These are phyloP conservation scores for Penicillium janthinellum DNA, from an alignment of 2,329 filamentous ascomycete species.

Conservation along the genomic window DNA sequence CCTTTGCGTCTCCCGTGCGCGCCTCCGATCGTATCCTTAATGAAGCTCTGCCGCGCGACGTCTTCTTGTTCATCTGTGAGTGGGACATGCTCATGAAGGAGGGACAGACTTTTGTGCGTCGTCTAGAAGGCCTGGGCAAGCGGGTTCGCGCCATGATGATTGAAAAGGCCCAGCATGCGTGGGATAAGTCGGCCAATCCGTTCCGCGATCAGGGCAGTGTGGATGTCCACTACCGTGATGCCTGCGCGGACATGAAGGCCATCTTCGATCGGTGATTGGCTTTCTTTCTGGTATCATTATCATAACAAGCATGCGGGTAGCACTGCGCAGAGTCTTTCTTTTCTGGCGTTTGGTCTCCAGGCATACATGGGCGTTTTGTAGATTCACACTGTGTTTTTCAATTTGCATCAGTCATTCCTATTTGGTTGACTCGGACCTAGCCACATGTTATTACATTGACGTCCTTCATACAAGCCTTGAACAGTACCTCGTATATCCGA, in stretches of 20 bases:
- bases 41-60: slow-evolving; percentile 58
- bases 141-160: slow-evolving; percentile 50
- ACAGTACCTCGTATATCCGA: not conserved
- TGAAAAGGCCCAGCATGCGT: slow-evolving; percentile 49
- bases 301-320: not conserved
- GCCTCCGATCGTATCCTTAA: slow-evolving; percentile 57
- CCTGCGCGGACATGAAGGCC: slow-evolving; percentile 47
- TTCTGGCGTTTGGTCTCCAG: slow-evolving; percentile 3
- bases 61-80: slow-evolving; percentile 65
- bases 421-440: not conserved
- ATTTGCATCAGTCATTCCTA: not conserved
- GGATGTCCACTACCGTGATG: slow-evolving; percentile 46
- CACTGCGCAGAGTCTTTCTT: slow-evolving; percentile 1
- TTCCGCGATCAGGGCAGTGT: slow-evolving; percentile 48
- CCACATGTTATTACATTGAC: no score
- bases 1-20: slow-evolving; percentile 61
- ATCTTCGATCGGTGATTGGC: slow-evolving; percentile 39
- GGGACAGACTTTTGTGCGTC: slow-evolving; percentile 50
- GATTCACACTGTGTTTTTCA: not conserved
- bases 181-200: slow-evolving; percentile 53
- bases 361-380: slow-evolving; percentile 14
- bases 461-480: no score
- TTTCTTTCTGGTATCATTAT: not conserved
- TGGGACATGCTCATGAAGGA: slow-evolving; percentile 69
- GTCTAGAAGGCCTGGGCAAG: slow-evolving; percentile 47